These are phyloP conservation scores for Emiliania huxleyi DNA, from an alignment of 78 protist genomes.

Conservation along the genomic window DNA sequence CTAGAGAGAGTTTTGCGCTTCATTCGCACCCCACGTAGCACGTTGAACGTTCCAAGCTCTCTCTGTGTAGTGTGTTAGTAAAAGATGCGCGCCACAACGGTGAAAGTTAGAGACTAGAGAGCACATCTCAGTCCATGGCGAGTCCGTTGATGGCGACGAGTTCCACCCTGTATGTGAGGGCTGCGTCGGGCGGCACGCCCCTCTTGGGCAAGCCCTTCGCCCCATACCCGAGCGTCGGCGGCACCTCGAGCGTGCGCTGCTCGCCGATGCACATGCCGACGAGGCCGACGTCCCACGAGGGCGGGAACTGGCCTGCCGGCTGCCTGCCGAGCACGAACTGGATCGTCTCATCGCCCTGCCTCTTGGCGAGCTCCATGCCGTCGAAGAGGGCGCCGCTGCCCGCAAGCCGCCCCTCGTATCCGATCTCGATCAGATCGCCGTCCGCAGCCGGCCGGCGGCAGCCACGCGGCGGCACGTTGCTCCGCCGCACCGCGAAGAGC, in stretches of 20 bases:
- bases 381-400: neutral
- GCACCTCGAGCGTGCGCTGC: neutral
- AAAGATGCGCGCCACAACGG: too few species aligned
- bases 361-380: neutral
- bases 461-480: neutral
- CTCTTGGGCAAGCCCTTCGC: neutral
- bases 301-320: constrained; percentile 8
- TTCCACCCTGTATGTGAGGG: neutral
- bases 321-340: constrained; percentile 17
- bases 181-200: neutral
- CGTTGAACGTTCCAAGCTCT: too few species aligned
- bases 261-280: constrained; percentile 8
- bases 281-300: neutral
- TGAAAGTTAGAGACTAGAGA: too few species aligned
- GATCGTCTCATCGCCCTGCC: neutral
- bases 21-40: too few species aligned
- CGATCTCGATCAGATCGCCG: neutral
- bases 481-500: neutral
- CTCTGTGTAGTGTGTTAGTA: too few species aligned
- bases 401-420: neutral
- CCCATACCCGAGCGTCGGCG: neutral
- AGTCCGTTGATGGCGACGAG: neutral
- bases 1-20: too few species aligned
- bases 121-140: neutral
- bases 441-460: neutral